A percentile compares a stretch with the other conserved stretches of the same genome.
Conservation (phyloP, 345 rosid genomes). For the Punica granatum region DNA sequence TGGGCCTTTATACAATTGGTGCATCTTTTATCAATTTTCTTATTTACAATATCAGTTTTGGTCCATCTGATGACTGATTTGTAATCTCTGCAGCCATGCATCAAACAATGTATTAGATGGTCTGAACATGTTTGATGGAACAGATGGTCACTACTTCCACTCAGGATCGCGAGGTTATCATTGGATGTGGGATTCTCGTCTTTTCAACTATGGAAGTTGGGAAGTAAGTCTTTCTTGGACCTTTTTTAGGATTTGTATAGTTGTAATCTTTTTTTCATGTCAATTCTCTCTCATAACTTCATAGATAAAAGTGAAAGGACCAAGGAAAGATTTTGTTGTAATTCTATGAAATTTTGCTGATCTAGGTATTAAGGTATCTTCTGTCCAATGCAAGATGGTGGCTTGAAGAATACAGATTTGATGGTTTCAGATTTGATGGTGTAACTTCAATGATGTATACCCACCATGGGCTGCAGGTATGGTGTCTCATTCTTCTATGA, state of each 20-base stretch:
- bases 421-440: constrained; percentile 97
- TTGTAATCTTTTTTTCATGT: constrained; percentile 3
- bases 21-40: neutral
- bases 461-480: constrained; percentile 93
- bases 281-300: neutral
- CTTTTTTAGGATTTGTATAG: neutral
- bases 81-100: constrained; percentile 56
- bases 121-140: constrained; percentile 93
- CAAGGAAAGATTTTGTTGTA: neutral
- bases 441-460: constrained; percentile 99
- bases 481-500: neutral
- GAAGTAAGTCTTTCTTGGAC: constrained; percentile 47
- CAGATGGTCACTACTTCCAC: constrained; percentile 88
- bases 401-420: constrained; percentile 91
- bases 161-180: constrained; percentile 81
- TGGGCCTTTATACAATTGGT: neutral
- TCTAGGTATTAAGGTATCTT: constrained; percentile 76
- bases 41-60: neutral
- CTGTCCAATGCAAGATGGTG: constrained; percentile 99
- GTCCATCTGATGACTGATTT: constrained; percentile 8
- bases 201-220: constrained; percentile 97
- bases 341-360: constrained; percentile 5
- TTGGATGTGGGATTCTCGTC: constrained; percentile 99
- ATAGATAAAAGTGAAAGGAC: neutral
- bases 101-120: constrained; percentile 92